Evolutionary conservation across 108 stramenopile species (phyloP), one percentile per base, ranked within the genome.

Genomic region (Bacterosira constricta): DNA sequence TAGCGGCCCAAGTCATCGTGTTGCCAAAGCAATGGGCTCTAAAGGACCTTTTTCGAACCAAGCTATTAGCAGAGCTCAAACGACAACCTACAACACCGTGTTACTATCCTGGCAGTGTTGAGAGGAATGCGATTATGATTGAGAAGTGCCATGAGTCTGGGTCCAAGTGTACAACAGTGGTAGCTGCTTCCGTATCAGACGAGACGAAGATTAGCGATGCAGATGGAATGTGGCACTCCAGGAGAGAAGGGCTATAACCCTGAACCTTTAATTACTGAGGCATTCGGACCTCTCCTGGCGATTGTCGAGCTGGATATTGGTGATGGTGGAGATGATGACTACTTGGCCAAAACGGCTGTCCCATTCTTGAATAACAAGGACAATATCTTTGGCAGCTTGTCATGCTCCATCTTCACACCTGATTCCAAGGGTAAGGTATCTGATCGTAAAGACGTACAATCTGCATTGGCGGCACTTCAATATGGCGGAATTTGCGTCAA

Each of bases 301-400:
- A 53, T 75, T 35, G 56, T 69, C 23, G 79, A 75, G 27, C 36
- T 80, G 27, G 39, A 37, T 13, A 12, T 41, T 18, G 72, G 66
- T n/a, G 34, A 38, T n/a, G 53, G 31, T 12, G 34, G 27, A 4
- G 29, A 30, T 39, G 75, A 71, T 15, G 21, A 63, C 42, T 71
- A 53, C 30, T 42, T 77, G 8, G 21, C 30, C 20, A 30, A 45
- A 5, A 32, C 18, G 2, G 66, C 27, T 29, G 72, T 69, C 15
- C 73, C 72, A 53, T 79, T 74, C 11, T 37, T 74, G 55, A 79
- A 79, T 27, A 31, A 70, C 69, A 77, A 77, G 37, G 60, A 36
- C 4, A 72, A 65, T 17, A 57, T 73, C 31, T 67, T 58, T 17
- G 78, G 78, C 37, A 72, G 61, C 42, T 50, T 77, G 30, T 50